Conservation (phyloP, 2,329 filamentous ascomycete genomes). For the Rhynchosporium secalis region DNA sequence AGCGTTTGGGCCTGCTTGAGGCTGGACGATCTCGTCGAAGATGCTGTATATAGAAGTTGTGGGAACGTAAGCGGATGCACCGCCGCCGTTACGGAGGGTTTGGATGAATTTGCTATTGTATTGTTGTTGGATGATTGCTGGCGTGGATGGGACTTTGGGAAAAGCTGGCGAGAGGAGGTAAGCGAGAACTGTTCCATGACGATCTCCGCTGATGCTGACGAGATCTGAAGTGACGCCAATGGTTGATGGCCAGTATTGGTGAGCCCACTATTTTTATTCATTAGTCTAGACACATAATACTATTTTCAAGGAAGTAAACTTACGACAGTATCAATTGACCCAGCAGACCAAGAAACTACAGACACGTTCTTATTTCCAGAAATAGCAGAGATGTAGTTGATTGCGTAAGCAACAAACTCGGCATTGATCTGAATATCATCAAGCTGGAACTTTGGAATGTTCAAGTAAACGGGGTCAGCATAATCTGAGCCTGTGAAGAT, state of each 20-base stretch:
- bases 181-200: neutral
- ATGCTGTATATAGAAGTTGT: neutral
- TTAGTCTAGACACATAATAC: too few relatives aligned
- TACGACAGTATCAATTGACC: neutral
- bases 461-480: neutral
- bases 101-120: neutral
- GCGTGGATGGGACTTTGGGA: too few relatives aligned
- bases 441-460: neutral
- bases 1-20: conserved; percentile 1
- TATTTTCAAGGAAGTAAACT: too few relatives aligned
- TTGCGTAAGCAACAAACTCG: conserved; percentile 12
- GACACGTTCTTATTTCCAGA: neutral
- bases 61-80: conserved; percentile 9
- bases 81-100: neutral
- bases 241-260: neutral
- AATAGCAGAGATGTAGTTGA: conserved; percentile 5
- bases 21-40: conserved; percentile 11
- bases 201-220: neutral
- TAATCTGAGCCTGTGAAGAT: neutral
- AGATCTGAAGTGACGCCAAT: neutral
- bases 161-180: neutral
- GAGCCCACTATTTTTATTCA: neutral
- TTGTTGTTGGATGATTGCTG: neutral
- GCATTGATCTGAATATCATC: neutral
- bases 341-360: conserved; percentile 1